A percentile compares a stretch with the other conserved stretches of the same genome.
Conservation (phyloP, 2,329 filamentous ascomycete genomes). For the Dothistroma pini region DNA sequence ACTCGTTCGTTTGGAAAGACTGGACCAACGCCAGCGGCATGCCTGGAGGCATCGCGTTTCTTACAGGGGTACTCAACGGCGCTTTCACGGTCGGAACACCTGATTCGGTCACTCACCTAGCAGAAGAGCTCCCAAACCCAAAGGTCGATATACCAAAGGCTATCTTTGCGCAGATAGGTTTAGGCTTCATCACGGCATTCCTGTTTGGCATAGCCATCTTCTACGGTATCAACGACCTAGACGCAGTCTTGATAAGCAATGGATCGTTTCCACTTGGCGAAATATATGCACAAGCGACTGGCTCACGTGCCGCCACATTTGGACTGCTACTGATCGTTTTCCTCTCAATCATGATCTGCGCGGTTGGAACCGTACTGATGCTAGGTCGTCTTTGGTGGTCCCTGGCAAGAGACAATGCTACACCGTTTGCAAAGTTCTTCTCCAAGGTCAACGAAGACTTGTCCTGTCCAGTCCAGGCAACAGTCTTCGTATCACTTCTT, state of each 20-base stretch:
- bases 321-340: constrained; percentile 58
- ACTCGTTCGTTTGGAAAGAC: constrained; percentile 37
- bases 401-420: constrained; percentile 58
- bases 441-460: constrained; percentile 51
- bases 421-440: constrained; percentile 54
- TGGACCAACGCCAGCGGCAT: constrained; percentile 51
- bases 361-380: constrained; percentile 51
- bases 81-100: constrained; percentile 38
- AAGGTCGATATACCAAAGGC: constrained; percentile 49
- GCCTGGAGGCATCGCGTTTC: constrained; percentile 39
- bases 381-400: constrained; percentile 46
- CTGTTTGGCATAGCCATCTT: constrained; percentile 50
- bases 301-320: constrained; percentile 50
- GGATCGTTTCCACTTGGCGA: constrained; percentile 47
- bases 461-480: constrained; percentile 58
- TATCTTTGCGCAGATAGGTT: constrained; percentile 47
- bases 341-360: constrained; percentile 49
- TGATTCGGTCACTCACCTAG: constrained; percentile 36
- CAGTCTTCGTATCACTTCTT: constrained; percentile 52
- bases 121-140: constrained; percentile 38
- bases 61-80: constrained; percentile 38
- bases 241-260: constrained; percentile 38
- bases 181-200: constrained; percentile 47
- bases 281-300: constrained; percentile 49
- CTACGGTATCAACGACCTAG: constrained; percentile 48